A percentile compares a stretch with the other conserved stretches of the same genome.
Conservation (phyloP, 192 early-diverging fungal species). For the Backusella sp. region DNA sequence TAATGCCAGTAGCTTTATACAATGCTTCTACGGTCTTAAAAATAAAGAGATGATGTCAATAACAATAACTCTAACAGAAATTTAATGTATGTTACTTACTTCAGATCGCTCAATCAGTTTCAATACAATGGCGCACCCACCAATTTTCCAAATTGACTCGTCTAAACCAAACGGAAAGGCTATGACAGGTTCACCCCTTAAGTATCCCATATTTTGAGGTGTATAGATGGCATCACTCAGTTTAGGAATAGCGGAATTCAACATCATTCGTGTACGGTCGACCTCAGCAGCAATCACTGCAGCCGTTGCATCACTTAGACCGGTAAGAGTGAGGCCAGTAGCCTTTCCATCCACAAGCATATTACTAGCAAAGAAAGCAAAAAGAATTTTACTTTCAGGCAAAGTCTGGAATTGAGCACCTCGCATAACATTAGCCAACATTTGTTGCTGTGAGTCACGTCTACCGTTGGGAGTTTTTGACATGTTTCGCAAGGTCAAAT, state of each 20-base stretch:
- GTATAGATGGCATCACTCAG: constrained; percentile 46
- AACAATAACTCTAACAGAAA: not conserved
- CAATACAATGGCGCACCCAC: constrained; percentile 63
- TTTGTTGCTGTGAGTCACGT: constrained; percentile 41
- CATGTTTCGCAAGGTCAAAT: constrained; percentile 42
- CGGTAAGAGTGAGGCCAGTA: constrained; percentile 27
- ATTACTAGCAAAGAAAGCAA: constrained; percentile 59
- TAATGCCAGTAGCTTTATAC: constrained; percentile 48
- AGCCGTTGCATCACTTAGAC: constrained; percentile 34
- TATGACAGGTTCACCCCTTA: constrained; percentile 54
- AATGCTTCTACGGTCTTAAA: constrained; percentile 46
- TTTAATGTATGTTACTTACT: constrained; percentile 36
- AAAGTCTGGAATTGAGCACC: constrained; percentile 46
- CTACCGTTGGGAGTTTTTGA: constrained; percentile 8
- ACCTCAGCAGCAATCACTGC: constrained; percentile 23
- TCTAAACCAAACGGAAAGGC: constrained; percentile 58
- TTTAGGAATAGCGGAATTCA: constrained; percentile 58
- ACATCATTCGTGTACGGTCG: constrained; percentile 23
- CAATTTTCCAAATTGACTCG: constrained; percentile 71
- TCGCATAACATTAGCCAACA: constrained; percentile 54
- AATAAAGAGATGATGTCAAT: not conserved
- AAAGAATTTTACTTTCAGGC: constrained; percentile 63
- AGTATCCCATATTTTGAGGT: constrained; percentile 38
- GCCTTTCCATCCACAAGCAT: constrained; percentile 39
- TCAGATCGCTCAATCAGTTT: constrained; percentile 58